These are phyloP conservation scores for Davidsoniella neocaledoniae DNA, from an alignment of 2,329 filamentous ascomycete species.

Conservation along the genomic window DNA sequence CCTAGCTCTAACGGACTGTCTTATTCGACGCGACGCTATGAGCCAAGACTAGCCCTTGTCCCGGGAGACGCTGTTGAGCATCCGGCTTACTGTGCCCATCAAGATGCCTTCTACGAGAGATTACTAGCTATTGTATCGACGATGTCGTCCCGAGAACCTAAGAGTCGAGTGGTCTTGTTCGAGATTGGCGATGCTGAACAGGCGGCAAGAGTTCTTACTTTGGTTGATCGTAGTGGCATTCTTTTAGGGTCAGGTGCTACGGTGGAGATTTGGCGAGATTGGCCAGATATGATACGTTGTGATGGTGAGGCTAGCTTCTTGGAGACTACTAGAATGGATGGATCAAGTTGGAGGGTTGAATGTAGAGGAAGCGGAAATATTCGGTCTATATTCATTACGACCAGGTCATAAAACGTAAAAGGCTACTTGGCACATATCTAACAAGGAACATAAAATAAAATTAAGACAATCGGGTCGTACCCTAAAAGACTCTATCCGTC, in stretches of 20 bases:
- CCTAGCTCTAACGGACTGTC: slow-evolving; percentile 26
- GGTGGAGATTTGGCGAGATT: slow-evolving; percentile 59
- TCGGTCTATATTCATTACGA: slow-evolving; percentile 11
- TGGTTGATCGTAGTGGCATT: slow-evolving; percentile 16
- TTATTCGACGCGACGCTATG: slow-evolving; percentile 67
- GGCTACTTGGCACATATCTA: neutral
- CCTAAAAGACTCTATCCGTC: slow-evolving; percentile 17
- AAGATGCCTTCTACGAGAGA: slow-evolving; percentile 50
- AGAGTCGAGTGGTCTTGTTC: slow-evolving; percentile 42
- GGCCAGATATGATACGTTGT: slow-evolving; percentile 26
- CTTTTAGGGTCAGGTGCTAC: slow-evolving; percentile 14
- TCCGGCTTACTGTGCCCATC: slow-evolving; percentile 20
- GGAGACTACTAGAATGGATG: neutral
- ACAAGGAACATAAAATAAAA: neutral
- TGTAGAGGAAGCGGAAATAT: slow-evolving; percentile 10
- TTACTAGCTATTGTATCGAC: slow-evolving; percentile 38
- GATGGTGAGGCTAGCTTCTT: neutral
- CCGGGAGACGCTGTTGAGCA: slow-evolving; percentile 21
- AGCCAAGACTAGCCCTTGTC: slow-evolving; percentile 68
- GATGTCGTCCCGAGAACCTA: slow-evolving; percentile 16
- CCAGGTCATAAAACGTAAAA: neutral
- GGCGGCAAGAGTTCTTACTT: slow-evolving; percentile 39
- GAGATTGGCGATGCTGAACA: slow-evolving; percentile 58
- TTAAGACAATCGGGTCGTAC: neutral
- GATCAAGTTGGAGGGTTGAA: neutral